Conservation (phyloP, 1,139 yeast species). For the Yamadazyma siamensis region DNA sequence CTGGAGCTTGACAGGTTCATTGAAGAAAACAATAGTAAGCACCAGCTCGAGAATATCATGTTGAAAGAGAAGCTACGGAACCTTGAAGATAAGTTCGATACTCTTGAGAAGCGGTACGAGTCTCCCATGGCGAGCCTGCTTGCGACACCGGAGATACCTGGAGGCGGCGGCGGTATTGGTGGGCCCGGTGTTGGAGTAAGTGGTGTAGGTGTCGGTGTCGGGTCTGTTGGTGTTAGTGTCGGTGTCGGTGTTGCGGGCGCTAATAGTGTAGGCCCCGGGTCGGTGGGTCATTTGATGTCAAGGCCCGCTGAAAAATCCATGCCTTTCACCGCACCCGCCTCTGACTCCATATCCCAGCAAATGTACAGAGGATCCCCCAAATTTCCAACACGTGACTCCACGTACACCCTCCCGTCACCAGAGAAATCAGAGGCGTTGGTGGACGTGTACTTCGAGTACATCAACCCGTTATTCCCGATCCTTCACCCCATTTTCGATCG, state of each 20-base stretch:
- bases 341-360: neutral
- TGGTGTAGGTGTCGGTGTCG: neutral
- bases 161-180: too few relatives aligned
- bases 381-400: neutral
- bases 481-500: slow-evolving; percentile 11
- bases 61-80: slow-evolving; percentile 6
- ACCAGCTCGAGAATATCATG: slow-evolving; percentile 7
- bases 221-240: neutral
- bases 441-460: slow-evolving; percentile 12
- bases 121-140: neutral
- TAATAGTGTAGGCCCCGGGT: neutral
- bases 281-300: neutral
- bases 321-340: neutral
- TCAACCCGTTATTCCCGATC: slow-evolving; percentile 16
- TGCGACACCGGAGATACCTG: neutral
- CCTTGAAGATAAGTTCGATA: slow-evolving; percentile 11
- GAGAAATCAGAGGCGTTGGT: slow-evolving; percentile 11
- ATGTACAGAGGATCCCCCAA: neutral
- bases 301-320: neutral
- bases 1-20: slow-evolving; percentile 12
- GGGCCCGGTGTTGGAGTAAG: too few relatives aligned
- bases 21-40: slow-evolving; percentile 8
- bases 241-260: neutral
- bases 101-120: slow-evolving; percentile 4
- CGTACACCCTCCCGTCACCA: slow-evolving; percentile 7